Base-by-base conservation (phyloP, 2,329 filamentous ascomycete genomes). In the Penicillium sp. region DNA sequence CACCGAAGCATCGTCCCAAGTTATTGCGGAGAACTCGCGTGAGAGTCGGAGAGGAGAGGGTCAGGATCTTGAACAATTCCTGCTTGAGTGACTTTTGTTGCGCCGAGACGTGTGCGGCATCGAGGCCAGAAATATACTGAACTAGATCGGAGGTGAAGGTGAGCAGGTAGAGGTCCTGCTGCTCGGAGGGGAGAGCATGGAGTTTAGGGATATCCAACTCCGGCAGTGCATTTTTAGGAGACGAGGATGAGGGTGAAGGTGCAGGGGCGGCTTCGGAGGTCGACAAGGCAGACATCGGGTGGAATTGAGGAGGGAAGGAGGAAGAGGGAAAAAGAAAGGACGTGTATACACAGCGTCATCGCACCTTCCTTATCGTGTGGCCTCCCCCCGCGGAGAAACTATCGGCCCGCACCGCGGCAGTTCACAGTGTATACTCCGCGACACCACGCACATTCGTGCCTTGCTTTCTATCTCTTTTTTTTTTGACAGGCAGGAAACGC, bases 11-110 rank as follows among this genome's bases (percentile, higher is more conserved):
- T 71, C 85, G 84, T 41, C 91, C 93, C 29, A 97, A 72, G 68
- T 93, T 95, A 75, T 93, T 94, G 63, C 94, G 85, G 68, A 97
- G 88, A 33, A 96, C 89, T 68, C 94, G 84, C 34, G 91, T 93
- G 30, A 93, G 91, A 41, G 89, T 83, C 49, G 93, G 93, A 33
- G 90, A 82, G 42, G 85, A 71, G 32, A 99, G 84, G 65, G 87
- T 91, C 70, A 99, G 83, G 69, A 99, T 88, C 75, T 96, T 91
- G 72, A 97, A 90, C 60, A 97, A 82, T 80, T 97, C 91, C 71
- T 90, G 92, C 75, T 97, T 97, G 64, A 99, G 81, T 69, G 90
- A 90, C 64, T 91, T 86, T 73, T 99, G 94, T 75, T 97, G 89
- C 10, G 89, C 84, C 18, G 90, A 93, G 61, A 92, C 89, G 68